These are phyloP conservation scores for Tricholoma saponaceum DNA, from an alignment of 768 basidiomycete genomes.

Conservation along the genomic window DNA sequence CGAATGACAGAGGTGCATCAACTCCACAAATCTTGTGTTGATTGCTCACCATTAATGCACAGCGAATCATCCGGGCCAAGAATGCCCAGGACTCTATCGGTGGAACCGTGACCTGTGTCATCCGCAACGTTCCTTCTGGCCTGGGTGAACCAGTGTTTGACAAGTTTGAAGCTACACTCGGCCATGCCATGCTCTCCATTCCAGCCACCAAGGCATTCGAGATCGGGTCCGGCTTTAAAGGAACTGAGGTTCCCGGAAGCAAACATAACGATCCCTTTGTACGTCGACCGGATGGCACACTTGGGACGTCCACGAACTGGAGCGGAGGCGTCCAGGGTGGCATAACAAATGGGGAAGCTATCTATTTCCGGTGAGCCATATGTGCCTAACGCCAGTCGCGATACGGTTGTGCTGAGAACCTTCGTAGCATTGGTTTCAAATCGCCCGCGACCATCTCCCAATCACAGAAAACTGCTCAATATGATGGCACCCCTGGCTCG, in stretches of 20 bases:
- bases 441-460: constrained; percentile 97
- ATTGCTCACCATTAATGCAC: neutral
- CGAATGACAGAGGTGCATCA: constrained; percentile 78
- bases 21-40: neutral
- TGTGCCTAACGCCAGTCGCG: constrained; percentile 4
- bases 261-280: constrained; percentile 92
- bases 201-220: constrained; percentile 99
- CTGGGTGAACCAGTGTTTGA: constrained; percentile 98
- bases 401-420: neutral
- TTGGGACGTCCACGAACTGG: constrained; percentile 91
- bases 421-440: constrained; percentile 86
- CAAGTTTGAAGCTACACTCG: constrained; percentile 95
- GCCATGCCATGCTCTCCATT: constrained; percentile 98
- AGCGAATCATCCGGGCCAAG: constrained; percentile 95
- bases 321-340: constrained; percentile 98
- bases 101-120: constrained; percentile 96
- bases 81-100: constrained; percentile 91
- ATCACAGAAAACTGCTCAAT: constrained; percentile 85
- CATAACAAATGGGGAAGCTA: constrained; percentile 94
- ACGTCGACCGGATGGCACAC: constrained; percentile 53
- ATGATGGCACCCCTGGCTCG: constrained; percentile 85
- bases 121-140: constrained; percentile 85
- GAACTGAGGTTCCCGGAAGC: constrained; percentile 90
- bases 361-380: constrained; percentile 84
- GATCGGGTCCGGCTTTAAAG: constrained; percentile 94